Conservation (phyloP, 2,329 filamentous ascomycete genomes). For the Aureobasidium musti region DNA sequence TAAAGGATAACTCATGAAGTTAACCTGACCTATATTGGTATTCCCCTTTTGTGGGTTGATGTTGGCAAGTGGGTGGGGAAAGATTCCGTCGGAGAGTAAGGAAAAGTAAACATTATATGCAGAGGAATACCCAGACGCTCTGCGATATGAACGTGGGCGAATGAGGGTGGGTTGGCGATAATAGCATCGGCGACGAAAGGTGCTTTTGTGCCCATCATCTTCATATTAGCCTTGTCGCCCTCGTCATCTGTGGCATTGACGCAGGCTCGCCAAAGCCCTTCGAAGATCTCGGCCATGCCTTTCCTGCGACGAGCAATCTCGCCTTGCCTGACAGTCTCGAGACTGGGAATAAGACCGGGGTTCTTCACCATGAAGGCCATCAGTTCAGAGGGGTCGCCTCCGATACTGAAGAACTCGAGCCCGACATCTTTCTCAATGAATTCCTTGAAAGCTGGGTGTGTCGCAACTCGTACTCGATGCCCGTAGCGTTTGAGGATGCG, state of each 20-base stretch:
- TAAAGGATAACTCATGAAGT: constrained; percentile 77
- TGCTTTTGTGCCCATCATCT: constrained; percentile 62
- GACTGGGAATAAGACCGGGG: constrained; percentile 70
- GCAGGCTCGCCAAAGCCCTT: constrained; percentile 79
- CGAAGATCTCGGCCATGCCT: constrained; percentile 78
- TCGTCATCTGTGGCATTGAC: constrained; percentile 72
- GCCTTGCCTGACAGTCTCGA: constrained; percentile 71
- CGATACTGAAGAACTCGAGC: constrained; percentile 78
- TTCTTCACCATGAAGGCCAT: constrained; percentile 93
- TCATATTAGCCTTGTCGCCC: constrained; percentile 58
- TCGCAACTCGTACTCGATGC: constrained; percentile 75
- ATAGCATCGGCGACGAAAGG: constrained; percentile 75
- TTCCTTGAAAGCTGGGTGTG: constrained; percentile 73
- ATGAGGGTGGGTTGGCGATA: constrained; percentile 78
- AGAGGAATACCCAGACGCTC: constrained; percentile 75
- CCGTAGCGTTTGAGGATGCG: constrained; percentile 71
- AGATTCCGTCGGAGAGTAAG: constrained; percentile 71
- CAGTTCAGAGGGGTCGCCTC: constrained; percentile 75
- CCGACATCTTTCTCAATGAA: constrained; percentile 72
- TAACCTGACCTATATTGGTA: constrained; percentile 66
- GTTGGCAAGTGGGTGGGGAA: constrained; percentile 79
- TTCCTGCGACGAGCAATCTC: constrained; percentile 68
- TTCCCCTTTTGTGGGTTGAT: constrained; percentile 65
- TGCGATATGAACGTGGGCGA: constrained; percentile 77
- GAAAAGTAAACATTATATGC: constrained; percentile 61